Conservation (phyloP, 208 protist species). For the Entamoeba moshkovskii region DNA sequence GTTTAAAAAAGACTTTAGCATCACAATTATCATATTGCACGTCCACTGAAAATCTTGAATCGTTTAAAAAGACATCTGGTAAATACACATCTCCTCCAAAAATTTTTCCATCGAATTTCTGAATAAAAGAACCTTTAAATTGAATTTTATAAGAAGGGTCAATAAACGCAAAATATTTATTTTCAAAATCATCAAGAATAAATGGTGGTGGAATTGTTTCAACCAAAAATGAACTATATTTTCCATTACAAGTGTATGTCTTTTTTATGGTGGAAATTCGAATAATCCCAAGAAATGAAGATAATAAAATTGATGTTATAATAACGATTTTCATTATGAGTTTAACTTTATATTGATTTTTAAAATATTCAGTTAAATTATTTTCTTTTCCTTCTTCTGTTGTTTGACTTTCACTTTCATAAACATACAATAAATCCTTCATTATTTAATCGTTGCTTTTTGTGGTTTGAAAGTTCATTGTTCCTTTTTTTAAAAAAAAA, state of each 20-base stretch:
- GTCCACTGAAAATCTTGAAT: neutral
- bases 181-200: neutral
- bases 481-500: too few relatives aligned
- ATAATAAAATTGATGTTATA: neutral
- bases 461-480: too few relatives aligned
- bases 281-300: neutral
- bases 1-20: neutral
- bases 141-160: neutral
- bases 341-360: neutral
- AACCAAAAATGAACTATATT: neutral
- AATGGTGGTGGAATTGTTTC: neutral
- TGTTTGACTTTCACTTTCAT: neutral
- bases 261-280: neutral
- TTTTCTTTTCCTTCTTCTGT: neutral
- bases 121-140: neutral
- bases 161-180: neutral
- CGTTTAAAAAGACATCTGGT: neutral
- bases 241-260: neutral
- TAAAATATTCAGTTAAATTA: neutral
- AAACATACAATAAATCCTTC: neutral
- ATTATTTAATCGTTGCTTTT: too few relatives aligned
- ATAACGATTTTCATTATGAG: neutral
- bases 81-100: neutral
- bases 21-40: neutral
- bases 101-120: neutral